A percentile compares a stretch with the other conserved stretches of the same genome.
Conservation (phyloP, 2,329 filamentous ascomycete genomes). For the Dactylella cylindrospora region DNA sequence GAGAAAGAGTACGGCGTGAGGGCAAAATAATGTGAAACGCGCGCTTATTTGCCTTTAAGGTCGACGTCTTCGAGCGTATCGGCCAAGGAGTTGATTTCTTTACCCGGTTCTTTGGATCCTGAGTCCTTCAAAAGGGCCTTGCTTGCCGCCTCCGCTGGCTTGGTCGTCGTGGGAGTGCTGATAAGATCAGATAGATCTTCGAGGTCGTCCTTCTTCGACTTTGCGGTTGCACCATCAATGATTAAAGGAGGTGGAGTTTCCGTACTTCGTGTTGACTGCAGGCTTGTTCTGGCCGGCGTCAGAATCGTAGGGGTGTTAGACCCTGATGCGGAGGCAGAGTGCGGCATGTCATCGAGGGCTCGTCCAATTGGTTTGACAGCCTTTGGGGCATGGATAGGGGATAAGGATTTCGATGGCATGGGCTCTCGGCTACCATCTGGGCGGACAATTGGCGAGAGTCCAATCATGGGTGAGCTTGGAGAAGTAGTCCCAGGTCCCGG, state of each 20-base stretch:
- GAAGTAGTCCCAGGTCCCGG: conserved; percentile 36
- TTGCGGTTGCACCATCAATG: conserved; percentile 45
- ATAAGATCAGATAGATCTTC: conserved; percentile 41
- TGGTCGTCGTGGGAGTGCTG: conserved; percentile 48
- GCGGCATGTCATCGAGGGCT: conserved; percentile 40
- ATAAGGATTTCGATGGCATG: conserved; percentile 35
- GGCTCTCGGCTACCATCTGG: conserved; percentile 25
- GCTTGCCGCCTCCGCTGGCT: conserved; percentile 48
- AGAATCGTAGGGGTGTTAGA: conserved; percentile 50
- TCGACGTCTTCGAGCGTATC: conserved; percentile 37
- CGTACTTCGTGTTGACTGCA: conserved; percentile 49
- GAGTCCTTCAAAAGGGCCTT: no score
- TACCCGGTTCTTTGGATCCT: conserved; percentile 21
- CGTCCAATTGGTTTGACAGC: conserved; percentile 36
- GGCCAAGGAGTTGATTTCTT: conserved; percentile 18
- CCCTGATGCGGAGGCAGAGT: conserved; percentile 46
- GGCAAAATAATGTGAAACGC: conserved; percentile 1
- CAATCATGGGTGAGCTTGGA: conserved; percentile 41
- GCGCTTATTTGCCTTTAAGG: conserved; percentile 38
- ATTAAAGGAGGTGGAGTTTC: conserved; percentile 38
- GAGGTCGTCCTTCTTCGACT: conserved; percentile 45
- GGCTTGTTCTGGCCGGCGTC: conserved; percentile 53
- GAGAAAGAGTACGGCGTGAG: neutral
- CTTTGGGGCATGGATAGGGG: conserved; percentile 39
- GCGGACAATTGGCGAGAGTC: conserved; percentile 35